These are phyloP conservation scores for Wallacemonas collosoma DNA, from an alignment of 208 protist species.

Conservation along the genomic window DNA sequence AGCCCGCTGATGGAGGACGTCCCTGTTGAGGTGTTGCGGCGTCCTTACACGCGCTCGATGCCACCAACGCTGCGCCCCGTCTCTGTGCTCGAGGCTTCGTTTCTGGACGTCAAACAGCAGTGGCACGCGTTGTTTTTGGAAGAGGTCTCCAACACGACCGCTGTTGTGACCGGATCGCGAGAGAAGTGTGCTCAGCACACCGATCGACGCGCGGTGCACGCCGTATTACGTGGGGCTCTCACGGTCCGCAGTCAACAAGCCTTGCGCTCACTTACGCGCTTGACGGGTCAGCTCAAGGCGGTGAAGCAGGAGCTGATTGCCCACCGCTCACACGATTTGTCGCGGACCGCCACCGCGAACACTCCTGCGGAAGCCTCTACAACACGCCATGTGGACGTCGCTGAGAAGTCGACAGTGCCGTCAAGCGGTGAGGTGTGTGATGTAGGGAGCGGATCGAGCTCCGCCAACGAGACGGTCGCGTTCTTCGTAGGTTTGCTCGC, in stretches of 20 bases:
- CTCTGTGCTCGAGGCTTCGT: conserved; percentile 40
- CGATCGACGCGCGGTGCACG: not conserved
- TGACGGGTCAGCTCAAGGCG: conserved; percentile 69
- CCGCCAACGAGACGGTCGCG: no score
- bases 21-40: conserved; percentile 24
- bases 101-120: conserved; percentile 49
- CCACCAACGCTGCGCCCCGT: conserved; percentile 40
- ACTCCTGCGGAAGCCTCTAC: not conserved
- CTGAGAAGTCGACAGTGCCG: not conserved
- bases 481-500: not conserved
- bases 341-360: conserved; percentile 19
- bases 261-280: conserved; percentile 14
- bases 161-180: not conserved
- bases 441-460: no score
- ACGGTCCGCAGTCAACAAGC: not conserved
- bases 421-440: not conserved
- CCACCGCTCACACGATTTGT: conserved; percentile 19
- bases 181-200: not conserved
- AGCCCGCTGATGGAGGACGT: not conserved
- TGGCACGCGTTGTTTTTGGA: conserved; percentile 37
- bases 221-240: not conserved
- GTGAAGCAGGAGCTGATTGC: conserved; percentile 73
- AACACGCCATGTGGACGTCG: not conserved
- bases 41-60: conserved; percentile 70
- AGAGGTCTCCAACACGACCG: not conserved